Evolutionary conservation across 2,329 filamentous ascomycete species (phyloP).

Genomic region (Ophiocordyceps robertsii): DNA sequence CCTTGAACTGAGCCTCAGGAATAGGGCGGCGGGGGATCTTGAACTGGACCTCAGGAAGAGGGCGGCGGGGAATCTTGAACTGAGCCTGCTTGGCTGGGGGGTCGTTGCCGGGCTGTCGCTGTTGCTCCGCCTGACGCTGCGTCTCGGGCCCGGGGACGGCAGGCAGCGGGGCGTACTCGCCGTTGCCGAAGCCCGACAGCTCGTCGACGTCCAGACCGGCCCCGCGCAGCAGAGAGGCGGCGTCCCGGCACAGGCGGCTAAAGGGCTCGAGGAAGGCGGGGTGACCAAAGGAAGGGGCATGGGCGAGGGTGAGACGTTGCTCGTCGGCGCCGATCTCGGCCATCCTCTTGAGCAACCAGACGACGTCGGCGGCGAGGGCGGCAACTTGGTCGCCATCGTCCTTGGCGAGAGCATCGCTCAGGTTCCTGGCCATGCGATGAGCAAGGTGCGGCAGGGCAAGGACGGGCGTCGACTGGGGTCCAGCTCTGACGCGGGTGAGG

Average conservation of each 20-base stretch:
- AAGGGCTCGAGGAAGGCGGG: conserved; percentile 19
- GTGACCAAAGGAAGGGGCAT: conserved; percentile 6
- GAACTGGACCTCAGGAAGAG: too few relatives aligned
- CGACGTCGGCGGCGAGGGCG: conserved; percentile 15
- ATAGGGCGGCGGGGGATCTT: too few relatives aligned
- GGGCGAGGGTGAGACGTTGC: not conserved
- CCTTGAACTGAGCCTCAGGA: too few relatives aligned
- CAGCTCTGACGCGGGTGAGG: conserved; percentile 10
- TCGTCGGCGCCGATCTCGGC: conserved; percentile 3
- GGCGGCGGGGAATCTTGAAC: too few relatives aligned
- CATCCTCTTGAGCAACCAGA: conserved; percentile 21
- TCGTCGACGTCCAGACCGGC: not conserved
- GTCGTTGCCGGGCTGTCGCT: too few relatives aligned
- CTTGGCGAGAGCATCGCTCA: too few relatives aligned
- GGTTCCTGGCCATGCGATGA: conserved; percentile 16
- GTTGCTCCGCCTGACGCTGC: too few relatives aligned
- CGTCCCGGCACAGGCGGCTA: conserved; percentile 4
- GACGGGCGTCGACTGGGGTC: conserved; percentile 10
- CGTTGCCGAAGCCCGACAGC: too few relatives aligned
- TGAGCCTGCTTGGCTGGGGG: too few relatives aligned
- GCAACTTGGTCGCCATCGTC: conserved; percentile 2
- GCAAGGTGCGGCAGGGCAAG: conserved; percentile 21
- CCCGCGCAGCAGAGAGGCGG: conserved; percentile 8
- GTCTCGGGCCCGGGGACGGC: too few relatives aligned
- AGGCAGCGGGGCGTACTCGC: too few relatives aligned